Conservation (phyloP, 2,329 filamentous ascomycete species). For the Bisporella sp. region DNA sequence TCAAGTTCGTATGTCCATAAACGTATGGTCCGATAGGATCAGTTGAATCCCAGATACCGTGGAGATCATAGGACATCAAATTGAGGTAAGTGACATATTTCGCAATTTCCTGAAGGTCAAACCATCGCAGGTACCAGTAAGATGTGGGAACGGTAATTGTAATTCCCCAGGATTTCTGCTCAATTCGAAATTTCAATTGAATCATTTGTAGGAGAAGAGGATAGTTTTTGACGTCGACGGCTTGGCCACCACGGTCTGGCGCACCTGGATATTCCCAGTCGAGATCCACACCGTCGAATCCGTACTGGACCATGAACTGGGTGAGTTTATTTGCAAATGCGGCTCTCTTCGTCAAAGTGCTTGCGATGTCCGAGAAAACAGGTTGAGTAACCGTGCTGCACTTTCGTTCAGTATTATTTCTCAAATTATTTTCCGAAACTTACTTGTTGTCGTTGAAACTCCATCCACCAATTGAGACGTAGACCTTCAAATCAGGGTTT, state of each 20-base stretch:
- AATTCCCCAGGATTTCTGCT: slow-evolving; percentile 31
- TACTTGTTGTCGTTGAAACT: slow-evolving; percentile 3
- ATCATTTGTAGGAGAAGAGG: slow-evolving; percentile 16
- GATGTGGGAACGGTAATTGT: slow-evolving; percentile 26
- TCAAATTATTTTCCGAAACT: too few species aligned
- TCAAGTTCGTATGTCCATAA: slow-evolving; percentile 37
- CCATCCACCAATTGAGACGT: slow-evolving; percentile 13
- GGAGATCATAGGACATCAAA: slow-evolving; percentile 26
- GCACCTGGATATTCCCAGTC: slow-evolving; percentile 37
- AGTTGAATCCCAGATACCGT: slow-evolving; percentile 22
- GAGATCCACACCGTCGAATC: slow-evolving; percentile 39
- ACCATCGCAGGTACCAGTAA: slow-evolving; percentile 28
- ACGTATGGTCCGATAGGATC: slow-evolving; percentile 27
- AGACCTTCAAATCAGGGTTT: slow-evolving; percentile 6
- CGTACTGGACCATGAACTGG: slow-evolving; percentile 34
- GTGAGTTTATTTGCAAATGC: slow-evolving; percentile 32
- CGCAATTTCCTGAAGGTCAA: slow-evolving; percentile 19
- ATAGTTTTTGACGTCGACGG: slow-evolving; percentile 30
- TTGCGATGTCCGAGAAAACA: slow-evolving; percentile 23
- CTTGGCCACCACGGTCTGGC: slow-evolving; percentile 30
- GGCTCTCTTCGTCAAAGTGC: slow-evolving; percentile 19
- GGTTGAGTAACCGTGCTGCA: too few species aligned
- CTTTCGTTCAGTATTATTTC: too few species aligned
- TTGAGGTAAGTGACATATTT: slow-evolving; percentile 23
- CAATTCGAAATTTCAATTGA: slow-evolving; percentile 9